Base-by-base conservation (phyloP, 371 early-diverging fungal species). In the Haplosporangium sp. region DNA sequence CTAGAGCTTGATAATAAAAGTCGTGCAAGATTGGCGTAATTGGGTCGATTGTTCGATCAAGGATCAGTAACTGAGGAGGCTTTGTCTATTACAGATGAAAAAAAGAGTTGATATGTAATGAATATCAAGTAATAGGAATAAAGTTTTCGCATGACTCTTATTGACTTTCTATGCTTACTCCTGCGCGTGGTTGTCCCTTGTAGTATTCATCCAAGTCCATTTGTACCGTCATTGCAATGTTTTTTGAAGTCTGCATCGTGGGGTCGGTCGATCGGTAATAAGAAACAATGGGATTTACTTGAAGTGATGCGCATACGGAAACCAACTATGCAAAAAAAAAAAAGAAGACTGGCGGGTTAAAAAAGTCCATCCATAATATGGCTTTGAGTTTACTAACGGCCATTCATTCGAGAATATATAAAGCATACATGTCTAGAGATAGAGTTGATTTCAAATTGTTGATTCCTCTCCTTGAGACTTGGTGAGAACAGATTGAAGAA, bases 1-100 rank as follows among this genome's bases (percentile, higher is more conserved):
- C 90, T 90, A 97, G 91, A 3, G 97, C 96, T 84, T 98, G 97
- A 73, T 97, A 98, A 1, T 95, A 94, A 57, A 98, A 95, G 69
- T 97, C 95, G 83, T 98, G 98, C 40, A 98, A 71, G 42, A 98
- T 84, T 4, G 99, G 98, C 4, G 96, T 87, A 63, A 89, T 84
- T 38, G 92, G 88, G 84, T 99, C 99, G 53, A 96, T 85, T 3
- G 95, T 90, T 40, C 99, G 93, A 85, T 99, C 99, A 11, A 96
- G 84, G 53, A 99, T 88, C 20, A 98, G 84, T 39, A 98, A 65
- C 27, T 88, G 83, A 15, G 88, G 86, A 38, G 88, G 90, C 88
- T 91, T 87, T 59, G 86, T 81, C 72, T 86, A 27, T 27, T 27
- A 27, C 27, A 1, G 69, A 58, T 27, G 48, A 15, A 6, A 58